These are phyloP conservation scores for Kurtzmaniella quercitrusa DNA, from an alignment of 1,139 yeast species.

Conservation along the genomic window DNA sequence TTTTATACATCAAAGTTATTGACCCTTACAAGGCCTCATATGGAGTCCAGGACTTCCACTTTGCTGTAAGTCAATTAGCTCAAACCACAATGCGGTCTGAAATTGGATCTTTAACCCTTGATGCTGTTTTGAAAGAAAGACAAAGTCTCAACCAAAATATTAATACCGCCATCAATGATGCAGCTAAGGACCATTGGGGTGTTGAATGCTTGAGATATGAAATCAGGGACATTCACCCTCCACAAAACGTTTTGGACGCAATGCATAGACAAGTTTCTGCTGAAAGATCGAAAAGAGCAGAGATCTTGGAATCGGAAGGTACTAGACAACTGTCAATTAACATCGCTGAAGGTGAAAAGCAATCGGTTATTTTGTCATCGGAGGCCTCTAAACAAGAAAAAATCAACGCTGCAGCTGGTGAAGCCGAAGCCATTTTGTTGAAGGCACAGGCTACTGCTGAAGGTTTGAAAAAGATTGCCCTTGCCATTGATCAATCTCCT, in stretches of 20 bases:
- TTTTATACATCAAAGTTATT: slow-evolving; percentile 68
- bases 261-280: slow-evolving; percentile 91
- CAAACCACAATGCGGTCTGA: slow-evolving; percentile 91
- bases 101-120: slow-evolving; percentile 78
- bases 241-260: slow-evolving; percentile 79
- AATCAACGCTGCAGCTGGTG: slow-evolving; percentile 67
- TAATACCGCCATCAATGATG: slow-evolving; percentile 77
- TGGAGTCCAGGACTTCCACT: slow-evolving; percentile 86
- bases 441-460: slow-evolving; percentile 76
- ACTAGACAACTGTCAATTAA: slow-evolving; percentile 73
- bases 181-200: slow-evolving; percentile 80
- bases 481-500: slow-evolving; percentile 63
- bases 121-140: slow-evolving; percentile 73
- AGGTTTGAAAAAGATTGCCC: slow-evolving; percentile 61
- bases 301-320: slow-evolving; percentile 84
- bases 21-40: slow-evolving; percentile 86
- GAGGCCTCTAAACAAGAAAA: slow-evolving; percentile 64
- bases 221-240: slow-evolving; percentile 86
- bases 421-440: slow-evolving; percentile 61
- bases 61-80: slow-evolving; percentile 80
- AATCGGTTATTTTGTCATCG: slow-evolving; percentile 63
- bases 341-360: slow-evolving; percentile 79
- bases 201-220: slow-evolving; percentile 81
- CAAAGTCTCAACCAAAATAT: slow-evolving; percentile 69
- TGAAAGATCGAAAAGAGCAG: slow-evolving; percentile 82